phyloP scores from a whole-genome alignment of 176 grass and related monocot genomes.

The Lolium multiflorum region DNA sequence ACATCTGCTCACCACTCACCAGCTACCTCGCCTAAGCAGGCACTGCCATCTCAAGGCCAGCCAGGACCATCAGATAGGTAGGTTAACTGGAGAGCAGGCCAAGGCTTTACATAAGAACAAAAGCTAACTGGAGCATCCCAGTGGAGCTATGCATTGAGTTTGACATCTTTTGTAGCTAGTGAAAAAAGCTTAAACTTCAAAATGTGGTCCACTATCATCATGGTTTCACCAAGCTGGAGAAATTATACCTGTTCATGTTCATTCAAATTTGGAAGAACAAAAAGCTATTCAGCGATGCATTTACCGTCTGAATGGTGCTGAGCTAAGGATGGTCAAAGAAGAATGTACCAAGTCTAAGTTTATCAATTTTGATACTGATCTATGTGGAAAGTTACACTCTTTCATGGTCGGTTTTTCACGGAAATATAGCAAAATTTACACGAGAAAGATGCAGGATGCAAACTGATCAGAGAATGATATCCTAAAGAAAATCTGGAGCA shows the following conservation, averaged over 20 bases:
- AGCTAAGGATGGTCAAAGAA: neutral
- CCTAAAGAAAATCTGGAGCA: neutral
- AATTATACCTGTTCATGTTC: slow-evolving; percentile 20
- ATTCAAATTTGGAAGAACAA: neutral
- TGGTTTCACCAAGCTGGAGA: slow-evolving; percentile 20
- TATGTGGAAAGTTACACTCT: neutral
- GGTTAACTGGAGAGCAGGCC: slow-evolving; percentile 16
- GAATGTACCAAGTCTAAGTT: neutral
- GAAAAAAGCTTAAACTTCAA: neutral
- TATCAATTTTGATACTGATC: neutral
- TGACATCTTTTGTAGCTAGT: neutral
- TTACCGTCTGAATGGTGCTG: neutral
- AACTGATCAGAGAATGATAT: slow-evolving; percentile 13
- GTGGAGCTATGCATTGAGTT: slow-evolving; percentile 29
- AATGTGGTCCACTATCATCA: slow-evolving; percentile 30
- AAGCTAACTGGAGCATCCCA: slow-evolving; percentile 32
- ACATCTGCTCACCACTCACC: neutral
- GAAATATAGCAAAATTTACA: slow-evolving; percentile 10
- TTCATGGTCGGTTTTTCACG: slow-evolving; percentile 2
- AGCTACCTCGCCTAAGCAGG: neutral
- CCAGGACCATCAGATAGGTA: slow-evolving; percentile 20
- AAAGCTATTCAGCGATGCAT: neutral
- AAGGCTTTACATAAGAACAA: slow-evolving; percentile 30
- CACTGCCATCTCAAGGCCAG: neutral
- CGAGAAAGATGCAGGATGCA: neutral